phyloP scores from a whole-genome alignment of 192 early-diverging fungal genomes.

The Podila epigama region DNA sequence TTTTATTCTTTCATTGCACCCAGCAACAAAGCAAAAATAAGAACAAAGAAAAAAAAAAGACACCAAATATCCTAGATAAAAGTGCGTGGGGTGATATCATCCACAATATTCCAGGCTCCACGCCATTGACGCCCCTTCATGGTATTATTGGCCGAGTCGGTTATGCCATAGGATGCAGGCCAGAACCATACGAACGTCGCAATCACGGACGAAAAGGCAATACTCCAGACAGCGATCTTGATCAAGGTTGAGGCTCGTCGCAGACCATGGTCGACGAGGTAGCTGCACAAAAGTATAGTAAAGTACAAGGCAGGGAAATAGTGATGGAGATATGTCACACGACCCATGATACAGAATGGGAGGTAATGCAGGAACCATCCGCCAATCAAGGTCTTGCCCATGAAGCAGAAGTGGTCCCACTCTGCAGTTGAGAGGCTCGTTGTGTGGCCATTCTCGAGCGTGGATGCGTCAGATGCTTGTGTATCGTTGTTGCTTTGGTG shows the following conservation, averaged over 20 bases:
- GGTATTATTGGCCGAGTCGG: conserved; percentile 54
- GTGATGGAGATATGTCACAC: conserved; percentile 94
- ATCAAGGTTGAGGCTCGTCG: conserved; percentile 3
- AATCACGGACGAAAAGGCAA: conserved; percentile 32
- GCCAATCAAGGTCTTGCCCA: conserved; percentile 69
- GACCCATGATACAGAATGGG: conserved; percentile 94
- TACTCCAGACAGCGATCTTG: conserved; percentile 20
- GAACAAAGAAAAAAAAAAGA: not conserved
- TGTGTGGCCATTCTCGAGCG: not conserved
- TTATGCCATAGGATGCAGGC: conserved; percentile 63
- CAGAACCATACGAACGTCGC: conserved; percentile 51
- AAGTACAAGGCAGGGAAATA: conserved; percentile 97
- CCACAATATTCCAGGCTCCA: conserved; percentile 6
- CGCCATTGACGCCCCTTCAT: conserved; percentile 51
- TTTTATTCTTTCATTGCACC: too few relatives aligned
- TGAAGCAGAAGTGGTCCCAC: conserved; percentile 77
- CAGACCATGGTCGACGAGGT: conserved; percentile 75
- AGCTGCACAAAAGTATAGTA: conserved; percentile 79
- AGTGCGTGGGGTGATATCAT: not conserved
- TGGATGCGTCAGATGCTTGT: not conserved
- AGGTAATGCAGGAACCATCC: conserved; percentile 94
- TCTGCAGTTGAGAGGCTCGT: conserved; percentile 42
- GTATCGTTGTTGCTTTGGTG: conserved; percentile 13
- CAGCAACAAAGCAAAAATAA: not conserved
- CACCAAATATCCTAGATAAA: not conserved